Evolutionary conservation across 176 grass and related monocot genomes (phyloP), one percentile per base, ranked within the genome.

Genomic region (Musa acuminata): DNA sequence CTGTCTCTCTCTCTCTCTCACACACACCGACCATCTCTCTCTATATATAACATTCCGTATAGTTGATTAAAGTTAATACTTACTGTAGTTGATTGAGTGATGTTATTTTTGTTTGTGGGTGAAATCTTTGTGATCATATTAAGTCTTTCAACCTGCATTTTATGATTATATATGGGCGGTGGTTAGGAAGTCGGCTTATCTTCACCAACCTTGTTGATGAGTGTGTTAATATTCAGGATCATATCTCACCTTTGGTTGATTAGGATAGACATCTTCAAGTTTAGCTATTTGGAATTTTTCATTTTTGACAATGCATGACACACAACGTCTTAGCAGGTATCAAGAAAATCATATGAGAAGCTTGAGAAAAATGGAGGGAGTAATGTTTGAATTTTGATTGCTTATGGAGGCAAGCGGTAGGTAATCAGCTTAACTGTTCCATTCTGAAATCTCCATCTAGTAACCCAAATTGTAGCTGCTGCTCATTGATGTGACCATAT

Each of bases 341-440:
- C 75, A 0, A 89, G 75, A 86, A 93, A 87, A 86, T 64, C 78
- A 8, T 81, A 87, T 0, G 89, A 80, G 76, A 87, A 90, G 69
- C 87, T 80, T 73, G 76, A 84, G 75, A 83, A 89, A 50, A 80
- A 78, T 66, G 60, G 8, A 67, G 87, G 89, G 81, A 75, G 72
- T 73, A 88, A 84, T 51, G 66, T 57, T 23, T 79, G 77, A 26
- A 22, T 22, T 57, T 23, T 24, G 24, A 79, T 79, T 49, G 67
- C 43, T 27, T 10, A 13, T 69, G 67, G 16, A 59, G 9, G 14
- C 4, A 8, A 20, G 8, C 67, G 10, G 16, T 49, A 50, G 27
- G 13, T 50, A 1, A 69, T 69, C 67, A 69, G 16, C 67, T 50
- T 20, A 70, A 70, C 14, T 11, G 0, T 17, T 51, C 14, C 17